Base-by-base conservation (phyloP, 2,329 filamentous ascomycete species). In the Grosmannia huntii region DNA sequence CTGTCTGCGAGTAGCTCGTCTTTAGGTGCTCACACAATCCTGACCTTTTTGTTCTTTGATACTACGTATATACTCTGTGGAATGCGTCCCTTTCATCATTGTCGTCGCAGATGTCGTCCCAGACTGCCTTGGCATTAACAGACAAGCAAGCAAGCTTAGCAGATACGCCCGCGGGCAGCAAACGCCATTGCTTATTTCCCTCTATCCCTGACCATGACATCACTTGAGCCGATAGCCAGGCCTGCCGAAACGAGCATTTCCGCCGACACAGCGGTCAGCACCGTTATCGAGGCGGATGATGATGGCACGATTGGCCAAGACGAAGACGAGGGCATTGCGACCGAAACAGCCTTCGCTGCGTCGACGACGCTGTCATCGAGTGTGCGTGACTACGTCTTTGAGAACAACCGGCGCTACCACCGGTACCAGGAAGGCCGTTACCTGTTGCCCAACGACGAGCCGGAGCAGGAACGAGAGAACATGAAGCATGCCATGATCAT, bases 401-500 rank as follows among this genome's bases (percentile, higher is more conserved):
- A 68, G 56, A 65, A 66, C 59, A 62, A 61, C 58, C 62, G 66
- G 2, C 63, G 66, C 2, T 69, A 68, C 57, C 66, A 69, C 55
- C 49, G 60, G 16, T 68, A 63, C 62, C 63, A 64, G 52, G 59
- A 65, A 27, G 64, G 64, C 14, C 59, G 62, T 16, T 68, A 68
- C 55, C 62, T 60, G 25, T 59, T 69, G 31, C 67, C 67, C 60
- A 76, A 76, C 60, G 74, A 76, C 57, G 69, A 75, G 23, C 63
- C 66, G 3, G 74, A 76, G 62, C 73, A 74, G 60, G 72, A 74
- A 61, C 65, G 74, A 21, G 73, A 76, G 62, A 70, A 71, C 59
- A 73, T 72, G 72, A 80, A 79, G 64, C 79, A 81, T 65, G 70
- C 73, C 61, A 77, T 79, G 72, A 68, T 78, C 49, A 75, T 74